Conservation (phyloP, 768 basidiomycete species). For the Russula vinacea region DNA sequence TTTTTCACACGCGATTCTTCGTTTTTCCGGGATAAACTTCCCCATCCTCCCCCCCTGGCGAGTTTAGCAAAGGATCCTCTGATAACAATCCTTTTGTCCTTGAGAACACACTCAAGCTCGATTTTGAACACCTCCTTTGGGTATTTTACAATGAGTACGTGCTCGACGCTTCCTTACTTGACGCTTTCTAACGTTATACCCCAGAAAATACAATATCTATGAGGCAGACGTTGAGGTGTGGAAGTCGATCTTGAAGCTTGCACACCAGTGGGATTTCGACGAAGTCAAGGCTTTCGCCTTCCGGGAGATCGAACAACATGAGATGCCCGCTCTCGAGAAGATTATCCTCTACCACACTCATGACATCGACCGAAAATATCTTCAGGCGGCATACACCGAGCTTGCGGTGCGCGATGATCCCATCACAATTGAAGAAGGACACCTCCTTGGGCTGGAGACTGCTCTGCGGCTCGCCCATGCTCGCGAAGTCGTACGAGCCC, state of each 20-base stretch:
- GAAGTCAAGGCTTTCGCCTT: constrained; percentile 52
- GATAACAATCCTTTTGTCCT: constrained; percentile 36
- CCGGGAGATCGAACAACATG: constrained; percentile 48
- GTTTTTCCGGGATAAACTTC: constrained; percentile 34
- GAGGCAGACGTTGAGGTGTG: constrained; percentile 50
- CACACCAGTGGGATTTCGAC: constrained; percentile 53
- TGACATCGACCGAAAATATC: constrained; percentile 46
- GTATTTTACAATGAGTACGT: constrained; percentile 39
- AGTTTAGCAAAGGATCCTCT: constrained; percentile 34
- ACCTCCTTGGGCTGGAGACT: constrained; percentile 55
- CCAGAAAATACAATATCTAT: constrained; percentile 56
- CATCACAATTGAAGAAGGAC: constrained; percentile 52
- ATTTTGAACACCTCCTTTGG: constrained; percentile 38
- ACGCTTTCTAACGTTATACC: neutral
- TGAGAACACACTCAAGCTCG: constrained; percentile 32
- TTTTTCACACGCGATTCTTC: constrained; percentile 38
- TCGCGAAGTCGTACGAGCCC: constrained; percentile 42
- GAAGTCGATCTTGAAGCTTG: constrained; percentile 51
- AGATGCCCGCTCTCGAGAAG: constrained; percentile 49
- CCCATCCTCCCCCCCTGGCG: constrained; percentile 32
- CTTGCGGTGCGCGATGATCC: constrained; percentile 53
- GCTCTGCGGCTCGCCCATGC: constrained; percentile 50
- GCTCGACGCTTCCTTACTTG: neutral
- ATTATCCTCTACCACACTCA: constrained; percentile 56
- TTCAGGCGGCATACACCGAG: constrained; percentile 51